A percentile compares a stretch with the other conserved stretches of the same genome.
These are phyloP conservation scores for Globisporangium irregulare DNA, from an alignment of 352 stramenopile species.

Conservation along the genomic window DNA sequence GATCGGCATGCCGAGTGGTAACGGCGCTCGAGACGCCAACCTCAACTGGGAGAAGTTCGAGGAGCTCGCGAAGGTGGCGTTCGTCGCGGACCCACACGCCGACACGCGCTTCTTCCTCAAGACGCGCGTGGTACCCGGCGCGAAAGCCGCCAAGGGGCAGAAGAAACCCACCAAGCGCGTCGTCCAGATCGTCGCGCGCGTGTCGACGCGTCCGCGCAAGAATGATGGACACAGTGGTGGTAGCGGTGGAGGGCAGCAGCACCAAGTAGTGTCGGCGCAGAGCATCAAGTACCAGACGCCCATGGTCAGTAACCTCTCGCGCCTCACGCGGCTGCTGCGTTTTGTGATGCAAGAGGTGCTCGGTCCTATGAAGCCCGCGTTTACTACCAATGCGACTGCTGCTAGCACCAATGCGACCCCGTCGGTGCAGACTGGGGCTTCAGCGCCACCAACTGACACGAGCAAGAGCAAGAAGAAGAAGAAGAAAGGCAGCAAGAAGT, in stretches of 20 bases:
- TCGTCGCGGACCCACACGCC: constrained; percentile 40
- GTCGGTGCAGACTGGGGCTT: not conserved
- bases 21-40: constrained; percentile 15
- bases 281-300: constrained; percentile 21
- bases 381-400: not conserved
- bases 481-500: constrained; percentile 41
- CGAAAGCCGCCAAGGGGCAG: not conserved
- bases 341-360: constrained; percentile 72
- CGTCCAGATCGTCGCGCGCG: constrained; percentile 43
- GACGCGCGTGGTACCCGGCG: constrained; percentile 23
- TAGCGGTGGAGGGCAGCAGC: not conserved
- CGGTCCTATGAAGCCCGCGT: constrained; percentile 39
- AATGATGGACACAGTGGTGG: not conserved
- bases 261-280: constrained; percentile 17
- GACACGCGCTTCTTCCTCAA: constrained; percentile 67
- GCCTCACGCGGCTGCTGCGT: constrained; percentile 49
- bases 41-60: constrained; percentile 68
- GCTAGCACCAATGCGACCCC: not conserved
- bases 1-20: constrained; percentile 3
- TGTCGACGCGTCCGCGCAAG: constrained; percentile 23
- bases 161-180: constrained; percentile 23
- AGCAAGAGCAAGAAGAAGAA: constrained; percentile 41
- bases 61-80: constrained; percentile 62
- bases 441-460: constrained; percentile 13
- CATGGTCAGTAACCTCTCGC: constrained; percentile 25